Evolutionary conservation across 768 basidiomycete species (phyloP), one percentile per base, ranked within the genome.

Genomic region (Mycena albidolilacea): DNA sequence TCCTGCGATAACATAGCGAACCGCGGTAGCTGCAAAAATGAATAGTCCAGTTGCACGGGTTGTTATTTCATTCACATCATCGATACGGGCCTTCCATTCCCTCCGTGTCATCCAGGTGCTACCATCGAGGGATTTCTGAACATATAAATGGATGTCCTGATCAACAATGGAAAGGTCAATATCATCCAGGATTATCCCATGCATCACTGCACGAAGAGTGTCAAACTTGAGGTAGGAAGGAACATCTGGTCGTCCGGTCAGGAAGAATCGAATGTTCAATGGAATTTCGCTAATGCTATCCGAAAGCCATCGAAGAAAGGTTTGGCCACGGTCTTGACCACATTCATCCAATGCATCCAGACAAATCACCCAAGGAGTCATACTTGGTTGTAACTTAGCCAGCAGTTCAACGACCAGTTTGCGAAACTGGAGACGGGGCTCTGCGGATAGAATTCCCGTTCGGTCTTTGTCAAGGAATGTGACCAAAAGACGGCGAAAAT

Each of bases 211-310:
- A 7, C 8, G 2, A 7, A 68, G 46, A 3, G 19, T 50, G 21
- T 60, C n/a, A 39, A 48, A 50, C 8, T 61, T 52, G 21, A 68
- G 35, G 44, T 68, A 68, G 14, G 67, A 68, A 1, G 70, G 70
- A 50, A 71, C 70, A 52, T 71, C 64, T 44, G 70, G 70, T 4
- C 70, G 63, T 7, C 70, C 70, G 19, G 70, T 71, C 0, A 71
- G 57, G 30, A 71, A 71, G 52, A 71, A 71, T 0, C 23, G 64
- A 11, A 71, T 46, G 35, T 60, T 14, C 0, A 11, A 35, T 19
- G 70, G 70, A 17, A 71, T 43, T 7, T 61, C 0, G 9, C 17
- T 14, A 3, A 65, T 71, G 23, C 17, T 52, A 37, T 64, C 63
- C 10, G 54, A 57, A 1, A 71, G 64, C 70, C 64, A 67, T 1